Conservation (phyloP, 2,329 filamentous ascomycete species). For the Trichothecium sympodiale region DNA sequence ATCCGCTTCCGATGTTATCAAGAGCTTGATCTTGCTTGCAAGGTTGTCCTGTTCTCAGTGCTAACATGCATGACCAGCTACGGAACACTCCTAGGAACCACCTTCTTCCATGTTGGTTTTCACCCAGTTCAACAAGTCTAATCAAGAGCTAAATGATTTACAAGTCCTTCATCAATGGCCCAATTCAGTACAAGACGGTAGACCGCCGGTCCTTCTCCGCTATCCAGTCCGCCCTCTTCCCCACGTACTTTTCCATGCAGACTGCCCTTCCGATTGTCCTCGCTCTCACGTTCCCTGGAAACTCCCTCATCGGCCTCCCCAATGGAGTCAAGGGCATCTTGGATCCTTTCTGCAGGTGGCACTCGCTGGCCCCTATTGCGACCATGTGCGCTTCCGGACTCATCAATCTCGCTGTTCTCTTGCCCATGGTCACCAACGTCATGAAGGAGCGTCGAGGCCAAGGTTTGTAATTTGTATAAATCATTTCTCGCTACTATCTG, state of each 20-base stretch:
- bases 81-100: conserved; percentile 75
- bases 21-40: too few relatives aligned
- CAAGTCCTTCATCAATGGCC: conserved; percentile 64
- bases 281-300: conserved; percentile 71
- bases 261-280: conserved; percentile 61
- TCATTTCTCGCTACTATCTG: too few relatives aligned
- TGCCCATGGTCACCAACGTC: conserved; percentile 62
- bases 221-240: conserved; percentile 73
- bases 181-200: conserved; percentile 66
- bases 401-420: conserved; percentile 58
- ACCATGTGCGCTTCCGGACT: conserved; percentile 61
- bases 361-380: conserved; percentile 56
- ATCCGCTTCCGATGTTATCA: not conserved
- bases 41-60: too few relatives aligned
- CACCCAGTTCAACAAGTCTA: too few relatives aligned
- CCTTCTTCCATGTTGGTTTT: conserved; percentile 70
- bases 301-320: conserved; percentile 32
- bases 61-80: conserved; percentile 61
- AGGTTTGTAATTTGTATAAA: conserved; percentile 45
- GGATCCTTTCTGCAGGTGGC: conserved; percentile 47
- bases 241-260: conserved; percentile 81
- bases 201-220: conserved; percentile 70
- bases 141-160: not conserved
- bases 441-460: conserved; percentile 72
- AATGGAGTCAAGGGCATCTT: conserved; percentile 44